Evolutionary conservation across 164 flowering plant genomes (phyloP).

Genomic region (Magnolia officinalis): DNA sequence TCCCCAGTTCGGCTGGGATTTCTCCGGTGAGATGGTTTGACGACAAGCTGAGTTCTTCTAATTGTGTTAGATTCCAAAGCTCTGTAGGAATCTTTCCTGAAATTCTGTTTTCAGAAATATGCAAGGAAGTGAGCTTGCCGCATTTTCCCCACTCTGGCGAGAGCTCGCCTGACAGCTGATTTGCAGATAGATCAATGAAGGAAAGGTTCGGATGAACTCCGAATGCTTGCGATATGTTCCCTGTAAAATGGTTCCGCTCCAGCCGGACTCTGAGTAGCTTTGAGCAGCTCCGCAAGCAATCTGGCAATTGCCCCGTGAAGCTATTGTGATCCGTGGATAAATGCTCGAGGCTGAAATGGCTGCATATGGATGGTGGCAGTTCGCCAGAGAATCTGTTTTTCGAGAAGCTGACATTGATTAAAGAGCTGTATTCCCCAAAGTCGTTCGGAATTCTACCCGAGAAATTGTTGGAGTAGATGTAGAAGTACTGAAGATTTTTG

Average conservation of each 20-base stretch:
- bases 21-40: constrained; percentile 20
- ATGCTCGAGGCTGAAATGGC: constrained; percentile 25
- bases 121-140: constrained; percentile 11
- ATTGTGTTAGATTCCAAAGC: constrained; percentile 9
- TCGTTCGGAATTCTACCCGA: constrained; percentile 42
- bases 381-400: constrained; percentile 61
- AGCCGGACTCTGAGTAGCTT: constrained; percentile 42
- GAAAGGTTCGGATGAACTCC: constrained; percentile 28
- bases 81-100: constrained; percentile 23
- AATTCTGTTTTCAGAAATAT: constrained; percentile 16
- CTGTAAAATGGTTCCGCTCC: constrained; percentile 46
- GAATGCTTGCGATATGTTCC: constrained; percentile 35
- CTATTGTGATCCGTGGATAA: constrained; percentile 44
- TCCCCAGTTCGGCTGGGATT: constrained; percentile 21
- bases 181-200: constrained; percentile 22
- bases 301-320: constrained; percentile 54
- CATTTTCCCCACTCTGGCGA: constrained; percentile 22
- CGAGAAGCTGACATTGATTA: constrained; percentile 44
- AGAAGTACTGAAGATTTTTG: constrained; percentile 21
- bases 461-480: constrained; percentile 29
- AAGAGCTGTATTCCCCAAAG: constrained; percentile 26
- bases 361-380: constrained; percentile 56
- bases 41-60: constrained; percentile 20
- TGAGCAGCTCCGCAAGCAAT: constrained; percentile 33
- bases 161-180: constrained; percentile 16